These are phyloP conservation scores for Amphirosellinia nigrospora DNA, from an alignment of 495 filamentous ascomycete genomes.

Conservation along the genomic window DNA sequence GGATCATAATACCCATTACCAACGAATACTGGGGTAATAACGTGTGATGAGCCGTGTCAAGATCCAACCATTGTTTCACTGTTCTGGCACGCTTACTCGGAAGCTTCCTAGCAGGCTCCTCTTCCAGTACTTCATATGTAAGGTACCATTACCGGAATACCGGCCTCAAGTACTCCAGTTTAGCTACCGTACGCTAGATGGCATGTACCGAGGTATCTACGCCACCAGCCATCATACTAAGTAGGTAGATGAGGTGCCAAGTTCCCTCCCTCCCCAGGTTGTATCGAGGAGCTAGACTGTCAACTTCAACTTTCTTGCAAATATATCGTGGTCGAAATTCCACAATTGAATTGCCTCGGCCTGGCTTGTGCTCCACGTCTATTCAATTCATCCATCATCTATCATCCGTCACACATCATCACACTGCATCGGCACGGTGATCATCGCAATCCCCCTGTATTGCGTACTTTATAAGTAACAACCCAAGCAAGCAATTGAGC, in stretches of 20 bases:
- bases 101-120: too few relatives aligned
- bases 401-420: not conserved
- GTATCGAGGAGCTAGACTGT: too few relatives aligned
- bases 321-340: not conserved
- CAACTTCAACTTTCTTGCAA: not conserved
- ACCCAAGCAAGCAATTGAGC: not conserved
- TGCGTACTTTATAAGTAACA: not conserved
- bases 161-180: too few relatives aligned
- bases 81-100: not conserved
- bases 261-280: too few relatives aligned
- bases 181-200: too few relatives aligned
- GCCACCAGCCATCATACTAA: too few relatives aligned
- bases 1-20: not conserved
- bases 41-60: slow-evolving; percentile 1
- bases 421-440: not conserved
- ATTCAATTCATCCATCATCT: too few relatives aligned
- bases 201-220: too few relatives aligned
- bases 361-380: not conserved
- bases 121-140: too few relatives aligned
- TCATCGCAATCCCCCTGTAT: not conserved
- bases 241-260: too few relatives aligned
- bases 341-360: not conserved
- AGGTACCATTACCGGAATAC: too few relatives aligned
- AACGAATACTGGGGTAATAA: not conserved
- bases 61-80: not conserved